Conservation (phyloP, 1,284 basidiomycete genomes). For the Kalmanozyma brasiliensis region DNA sequence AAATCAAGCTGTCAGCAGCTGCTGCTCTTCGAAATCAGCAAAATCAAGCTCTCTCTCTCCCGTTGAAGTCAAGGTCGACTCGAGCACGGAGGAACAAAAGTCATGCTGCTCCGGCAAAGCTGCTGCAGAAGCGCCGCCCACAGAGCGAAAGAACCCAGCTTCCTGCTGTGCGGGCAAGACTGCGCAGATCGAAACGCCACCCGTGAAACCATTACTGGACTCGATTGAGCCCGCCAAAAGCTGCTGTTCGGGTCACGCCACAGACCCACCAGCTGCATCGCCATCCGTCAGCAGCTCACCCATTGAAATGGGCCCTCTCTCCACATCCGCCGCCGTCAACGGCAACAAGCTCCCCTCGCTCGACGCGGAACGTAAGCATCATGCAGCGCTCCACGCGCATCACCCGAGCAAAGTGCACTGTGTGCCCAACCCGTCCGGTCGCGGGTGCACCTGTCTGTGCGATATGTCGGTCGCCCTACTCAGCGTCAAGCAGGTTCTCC, state of each 20-base stretch:
- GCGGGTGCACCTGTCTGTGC: slow-evolving; percentile 65
- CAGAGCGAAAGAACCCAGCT: background rate
- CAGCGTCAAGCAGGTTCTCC: slow-evolving; percentile 52
- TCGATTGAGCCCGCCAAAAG: slow-evolving; percentile 11
- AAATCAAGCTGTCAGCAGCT: slow-evolving; percentile 7
- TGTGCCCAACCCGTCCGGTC: slow-evolving; percentile 64
- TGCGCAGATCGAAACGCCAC: background rate
- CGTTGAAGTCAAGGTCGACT: background rate
- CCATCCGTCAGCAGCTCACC: background rate
- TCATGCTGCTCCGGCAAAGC: slow-evolving; percentile 26
- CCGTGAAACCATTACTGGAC: background rate
- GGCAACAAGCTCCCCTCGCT: slow-evolving; percentile 1
- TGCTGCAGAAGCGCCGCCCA: background rate
- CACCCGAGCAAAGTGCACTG: slow-evolving; percentile 61
- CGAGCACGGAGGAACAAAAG: background rate
- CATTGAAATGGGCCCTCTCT: slow-evolving; percentile 31
- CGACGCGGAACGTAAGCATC: slow-evolving; percentile 17
- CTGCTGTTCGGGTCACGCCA: slow-evolving; percentile 25
- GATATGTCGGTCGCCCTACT: slow-evolving; percentile 60
- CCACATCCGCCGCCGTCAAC: slow-evolving; percentile 22
- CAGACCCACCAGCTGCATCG: background rate
- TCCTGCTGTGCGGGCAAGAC: slow-evolving; percentile 17
- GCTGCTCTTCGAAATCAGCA: slow-evolving; percentile 25
- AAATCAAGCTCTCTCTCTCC: background rate
- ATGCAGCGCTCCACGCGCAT: slow-evolving; percentile 20